phyloP scores from a whole-genome alignment of 306 rosid genomes.

The Quercus bicolor region DNA sequence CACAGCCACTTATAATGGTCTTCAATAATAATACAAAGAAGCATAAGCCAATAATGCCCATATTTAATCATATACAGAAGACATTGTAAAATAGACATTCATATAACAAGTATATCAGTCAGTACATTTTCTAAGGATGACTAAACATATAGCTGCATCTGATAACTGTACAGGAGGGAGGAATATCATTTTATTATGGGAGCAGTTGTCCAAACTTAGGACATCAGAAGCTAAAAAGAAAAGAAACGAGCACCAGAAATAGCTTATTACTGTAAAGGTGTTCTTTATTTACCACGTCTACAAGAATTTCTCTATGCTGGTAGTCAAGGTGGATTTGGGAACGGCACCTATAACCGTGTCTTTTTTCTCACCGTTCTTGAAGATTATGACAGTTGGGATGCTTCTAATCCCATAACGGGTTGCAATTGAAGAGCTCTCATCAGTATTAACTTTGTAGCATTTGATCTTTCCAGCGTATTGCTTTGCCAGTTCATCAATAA shows the following conservation, averaged over 20 bases:
- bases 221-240: slow-evolving; percentile 24
- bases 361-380: slow-evolving; percentile 85
- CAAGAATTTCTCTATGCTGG: slow-evolving; percentile 80
- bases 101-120: slow-evolving; percentile 5
- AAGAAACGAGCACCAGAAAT: slow-evolving; percentile 27
- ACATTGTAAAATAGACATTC: not conserved
- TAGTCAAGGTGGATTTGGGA: slow-evolving; percentile 75
- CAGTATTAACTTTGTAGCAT: slow-evolving; percentile 89
- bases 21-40: not conserved
- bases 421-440: slow-evolving; percentile 63
- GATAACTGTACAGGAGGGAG: slow-evolving; percentile 50
- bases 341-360: slow-evolving; percentile 94
- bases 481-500: slow-evolving; percentile 66
- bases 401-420: slow-evolving; percentile 79
- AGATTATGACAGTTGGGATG: slow-evolving; percentile 83
- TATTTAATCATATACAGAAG: not conserved
- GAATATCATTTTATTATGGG: slow-evolving; percentile 27
- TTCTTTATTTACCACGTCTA: slow-evolving; percentile 41
- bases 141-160: slow-evolving; percentile 27
- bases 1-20: not conserved
- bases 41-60: not conserved
- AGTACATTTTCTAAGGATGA: slow-evolving; percentile 25
- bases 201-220: slow-evolving; percentile 29
- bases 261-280: slow-evolving; percentile 31
- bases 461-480: slow-evolving; percentile 70